A percentile compares a stretch with the other conserved stretches of the same genome.
Evolutionary conservation across 176 grass and related monocot species (phyloP).

Genomic region (sorghum (Sorghum bicolor)): DNA sequence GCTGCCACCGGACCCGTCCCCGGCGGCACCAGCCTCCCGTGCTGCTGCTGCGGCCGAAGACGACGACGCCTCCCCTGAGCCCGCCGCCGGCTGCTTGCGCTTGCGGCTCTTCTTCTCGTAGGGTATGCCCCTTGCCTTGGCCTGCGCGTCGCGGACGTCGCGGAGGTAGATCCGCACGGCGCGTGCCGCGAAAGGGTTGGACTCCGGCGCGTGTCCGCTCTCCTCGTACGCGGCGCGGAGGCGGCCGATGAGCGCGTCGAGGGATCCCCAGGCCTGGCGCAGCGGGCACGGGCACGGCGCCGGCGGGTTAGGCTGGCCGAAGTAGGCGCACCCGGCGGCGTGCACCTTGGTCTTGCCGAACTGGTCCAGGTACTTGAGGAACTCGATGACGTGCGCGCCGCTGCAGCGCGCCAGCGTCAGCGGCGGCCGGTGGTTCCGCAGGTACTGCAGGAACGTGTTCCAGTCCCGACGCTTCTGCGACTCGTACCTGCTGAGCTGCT

Average conservation of each 20-base stretch:
- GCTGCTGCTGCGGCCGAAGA: background rate
- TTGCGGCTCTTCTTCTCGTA: slow-evolving; percentile 99
- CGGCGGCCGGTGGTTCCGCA: slow-evolving; percentile 92
- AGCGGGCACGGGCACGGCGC: slow-evolving; percentile 83
- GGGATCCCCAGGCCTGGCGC: slow-evolving; percentile 91
- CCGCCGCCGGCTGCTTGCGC: slow-evolving; percentile 30
- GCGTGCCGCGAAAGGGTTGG: slow-evolving; percentile 87
- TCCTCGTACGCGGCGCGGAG: slow-evolving; percentile 95
- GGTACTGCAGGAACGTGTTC: slow-evolving; percentile 99
- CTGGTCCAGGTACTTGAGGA: slow-evolving; percentile 93
- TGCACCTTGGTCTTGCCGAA: slow-evolving; percentile 99
- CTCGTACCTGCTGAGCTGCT: slow-evolving; percentile 86
- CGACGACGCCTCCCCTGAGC: background rate
- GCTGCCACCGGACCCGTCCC: slow-evolving; percentile 27
- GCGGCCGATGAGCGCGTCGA: slow-evolving; percentile 93
- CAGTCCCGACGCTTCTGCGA: slow-evolving; percentile 97
- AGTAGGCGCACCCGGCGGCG: slow-evolving; percentile 59
- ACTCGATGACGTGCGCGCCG: slow-evolving; percentile 98
- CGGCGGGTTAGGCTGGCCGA: slow-evolving; percentile 83
- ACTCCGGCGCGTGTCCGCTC: slow-evolving; percentile 75
- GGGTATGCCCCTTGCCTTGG: slow-evolving; percentile 89
- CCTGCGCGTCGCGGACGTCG: slow-evolving; percentile 92
- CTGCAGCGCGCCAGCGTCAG: slow-evolving; percentile 88
- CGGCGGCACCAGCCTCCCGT: background rate
- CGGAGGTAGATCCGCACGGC: slow-evolving; percentile 97